Evolutionary conservation across 1,284 basidiomycete species (phyloP).

Genomic region (Mycosarcoma maydis): DNA sequence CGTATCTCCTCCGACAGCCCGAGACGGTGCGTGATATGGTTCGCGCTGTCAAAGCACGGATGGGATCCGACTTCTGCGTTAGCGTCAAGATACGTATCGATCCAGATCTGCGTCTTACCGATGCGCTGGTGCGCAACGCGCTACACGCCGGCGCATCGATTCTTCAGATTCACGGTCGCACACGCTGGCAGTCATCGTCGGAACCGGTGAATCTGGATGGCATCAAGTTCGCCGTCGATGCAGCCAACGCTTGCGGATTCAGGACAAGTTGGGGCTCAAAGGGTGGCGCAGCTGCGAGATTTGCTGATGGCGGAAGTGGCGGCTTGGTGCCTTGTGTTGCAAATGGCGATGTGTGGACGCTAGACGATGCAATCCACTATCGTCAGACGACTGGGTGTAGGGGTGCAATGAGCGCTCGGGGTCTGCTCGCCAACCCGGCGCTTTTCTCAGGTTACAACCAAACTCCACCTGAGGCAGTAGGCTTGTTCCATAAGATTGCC

Average conservation of each 20-base stretch:
- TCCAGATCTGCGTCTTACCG: slow-evolving; percentile 70
- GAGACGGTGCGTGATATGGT: slow-evolving; percentile 73
- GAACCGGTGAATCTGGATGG: slow-evolving; percentile 71
- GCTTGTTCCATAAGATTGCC: slow-evolving; percentile 70
- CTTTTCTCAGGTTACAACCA: slow-evolving; percentile 71
- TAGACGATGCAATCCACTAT: slow-evolving; percentile 69
- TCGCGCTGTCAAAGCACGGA: slow-evolving; percentile 70
- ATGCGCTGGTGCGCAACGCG: slow-evolving; percentile 70
- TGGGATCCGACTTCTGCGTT: slow-evolving; percentile 72
- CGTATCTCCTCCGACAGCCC: slow-evolving; percentile 72
- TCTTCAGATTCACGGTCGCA: slow-evolving; percentile 73
- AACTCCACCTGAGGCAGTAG: slow-evolving; percentile 70
- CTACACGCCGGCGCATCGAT: slow-evolving; percentile 70
- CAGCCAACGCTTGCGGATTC: slow-evolving; percentile 63
- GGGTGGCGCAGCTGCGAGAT: slow-evolving; percentile 36
- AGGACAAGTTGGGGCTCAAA: slow-evolving; percentile 45
- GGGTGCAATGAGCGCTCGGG: slow-evolving; percentile 74
- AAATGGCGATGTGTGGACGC: slow-evolving; percentile 73
- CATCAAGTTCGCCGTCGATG: slow-evolving; percentile 72
- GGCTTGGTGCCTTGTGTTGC: slow-evolving; percentile 72
- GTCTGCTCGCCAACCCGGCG: slow-evolving; percentile 73
- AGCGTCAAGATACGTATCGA: slow-evolving; percentile 74
- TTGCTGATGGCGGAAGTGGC: slow-evolving; percentile 60
- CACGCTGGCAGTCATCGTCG: slow-evolving; percentile 70
- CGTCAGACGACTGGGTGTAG: slow-evolving; percentile 70